Evolutionary conservation across 257 asterid species (phyloP), one percentile per base, ranked within the genome.

Genomic region (Salvia hispanica): DNA sequence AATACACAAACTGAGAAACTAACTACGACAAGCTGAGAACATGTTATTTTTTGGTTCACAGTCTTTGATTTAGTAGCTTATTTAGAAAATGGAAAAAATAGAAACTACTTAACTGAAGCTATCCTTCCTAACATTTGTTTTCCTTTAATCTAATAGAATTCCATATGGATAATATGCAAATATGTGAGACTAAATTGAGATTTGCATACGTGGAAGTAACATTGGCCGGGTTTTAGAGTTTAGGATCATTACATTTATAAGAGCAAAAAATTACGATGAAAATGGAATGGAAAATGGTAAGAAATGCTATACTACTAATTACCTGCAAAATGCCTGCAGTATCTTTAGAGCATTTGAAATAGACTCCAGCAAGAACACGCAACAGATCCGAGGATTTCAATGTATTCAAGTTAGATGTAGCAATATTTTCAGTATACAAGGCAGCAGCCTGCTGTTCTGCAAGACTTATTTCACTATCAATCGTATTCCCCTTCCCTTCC

Each of bases 311-410:
- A n/a, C n/a, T n/a, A n/a, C n/a, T n/a, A 58, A 6, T 47, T 79
- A 91, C 99, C 96, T 82, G 96, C 68, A 94, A 72, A 70, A 80
- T 67, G 42, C 95, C 96, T 70, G 78, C 70, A 66, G 83, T 77
- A 74, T 84, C 96, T 74, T 84, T 88, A 58, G 96, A 77, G 46
- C 89, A 85, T 71, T 78, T 64, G 56, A 73, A 69, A 68, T 85
- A 85, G 62, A 83, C 88, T 63, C 72, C 84, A 5, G 83, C 78
- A 63, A 94, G 84, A 76, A 72, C 83, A 16, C 86, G 54, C 69
- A 94, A 80, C 64, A 66, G 78, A 46, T 89, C 79, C 50, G 78
- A 88, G 39, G 93, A 81, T 72, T 82, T 79, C 82, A 94, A 69
- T 14, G 76, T 76, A 33, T 67, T 75, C 89, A 94, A 83, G 80